Evolutionary conservation across 352 stramenopile genomes (phyloP).

Genomic region (Aphanomyces stellatus): DNA sequence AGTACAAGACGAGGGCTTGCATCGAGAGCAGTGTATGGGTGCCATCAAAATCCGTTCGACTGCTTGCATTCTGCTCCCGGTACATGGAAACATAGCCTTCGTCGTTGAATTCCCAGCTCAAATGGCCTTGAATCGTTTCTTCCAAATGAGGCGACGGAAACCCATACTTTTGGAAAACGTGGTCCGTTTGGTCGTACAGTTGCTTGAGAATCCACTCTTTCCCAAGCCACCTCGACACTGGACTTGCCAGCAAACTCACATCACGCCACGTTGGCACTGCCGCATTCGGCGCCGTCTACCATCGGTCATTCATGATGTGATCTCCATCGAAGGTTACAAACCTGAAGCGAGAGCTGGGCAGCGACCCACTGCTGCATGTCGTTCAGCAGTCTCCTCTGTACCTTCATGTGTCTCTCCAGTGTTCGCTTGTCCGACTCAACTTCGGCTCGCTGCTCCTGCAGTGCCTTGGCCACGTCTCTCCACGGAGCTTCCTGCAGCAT

Average conservation of each 20-base stretch:
- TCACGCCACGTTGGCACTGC: slow-evolving; percentile 3
- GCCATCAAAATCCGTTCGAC: too few species aligned
- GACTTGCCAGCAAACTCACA: not conserved
- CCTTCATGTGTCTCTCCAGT: not conserved
- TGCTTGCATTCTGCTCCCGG: too few species aligned
- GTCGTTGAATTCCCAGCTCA: not conserved
- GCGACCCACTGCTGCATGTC: too few species aligned
- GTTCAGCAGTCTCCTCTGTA: not conserved
- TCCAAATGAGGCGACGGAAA: not conserved
- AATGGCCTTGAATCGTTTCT: too few species aligned
- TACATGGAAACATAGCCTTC: not conserved
- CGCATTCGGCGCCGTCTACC: not conserved
- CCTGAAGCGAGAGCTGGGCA: too few species aligned
- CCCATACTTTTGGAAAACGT: not conserved
- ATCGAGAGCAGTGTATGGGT: too few species aligned
- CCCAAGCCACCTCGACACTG: not conserved
- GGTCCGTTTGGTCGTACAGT: not conserved
- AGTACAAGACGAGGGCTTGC: too few species aligned
- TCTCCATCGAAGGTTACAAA: not conserved
- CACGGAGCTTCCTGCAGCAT: too few species aligned
- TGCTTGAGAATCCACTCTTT: slow-evolving; percentile 16
- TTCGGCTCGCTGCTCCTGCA: too few species aligned
- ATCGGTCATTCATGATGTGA: too few species aligned
- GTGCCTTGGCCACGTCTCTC: too few species aligned
- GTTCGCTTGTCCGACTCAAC: not conserved